Evolutionary conservation across 1,139 yeast genomes (phyloP).

Genomic region (Pichia sp.): DNA sequence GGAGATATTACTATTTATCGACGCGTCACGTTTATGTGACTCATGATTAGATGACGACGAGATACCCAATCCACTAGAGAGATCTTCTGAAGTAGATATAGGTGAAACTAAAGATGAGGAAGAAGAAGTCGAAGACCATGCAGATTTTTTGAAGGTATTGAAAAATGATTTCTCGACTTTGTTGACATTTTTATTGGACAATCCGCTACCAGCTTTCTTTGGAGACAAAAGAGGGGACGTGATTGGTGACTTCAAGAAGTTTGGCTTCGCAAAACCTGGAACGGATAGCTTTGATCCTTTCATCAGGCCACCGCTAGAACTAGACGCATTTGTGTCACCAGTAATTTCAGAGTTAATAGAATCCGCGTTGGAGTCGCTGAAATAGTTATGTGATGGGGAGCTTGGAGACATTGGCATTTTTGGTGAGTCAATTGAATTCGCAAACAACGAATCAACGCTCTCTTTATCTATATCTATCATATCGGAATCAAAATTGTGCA

Average conservation of each 20-base stretch:
- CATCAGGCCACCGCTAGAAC: not conserved
- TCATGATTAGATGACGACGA: not conserved
- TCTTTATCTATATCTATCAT: slow-evolving; percentile 12
- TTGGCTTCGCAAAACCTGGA: slow-evolving; percentile 5
- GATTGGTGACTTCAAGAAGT: slow-evolving; percentile 5
- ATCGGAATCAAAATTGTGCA: slow-evolving; percentile 11
- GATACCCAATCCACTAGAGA: not conserved
- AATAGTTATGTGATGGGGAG: not conserved
- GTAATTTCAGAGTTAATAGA: not conserved
- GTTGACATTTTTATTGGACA: slow-evolving; percentile 2
- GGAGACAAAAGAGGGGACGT: slow-evolving; percentile 9
- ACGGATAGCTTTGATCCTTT: slow-evolving; percentile 4
- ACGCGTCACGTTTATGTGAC: slow-evolving; percentile 3
- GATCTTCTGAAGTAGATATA: not conserved
- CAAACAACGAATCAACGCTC: slow-evolving; percentile 11
- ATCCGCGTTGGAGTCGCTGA: not conserved
- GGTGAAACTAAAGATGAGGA: slow-evolving; percentile 1
- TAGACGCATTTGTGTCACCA: not conserved
- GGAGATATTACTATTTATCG: slow-evolving; percentile 3
- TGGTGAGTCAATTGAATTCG: slow-evolving; percentile 3
- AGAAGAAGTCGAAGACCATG: not conserved
- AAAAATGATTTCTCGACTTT: slow-evolving; percentile 26
- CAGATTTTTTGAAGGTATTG: slow-evolving; percentile 13
- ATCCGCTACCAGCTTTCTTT: not conserved
- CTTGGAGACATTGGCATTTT: not conserved